Evolutionary conservation across 176 grass and related monocot species (phyloP), one percentile per base, ranked within the genome.

Genomic region (Aegilops tauschii): DNA sequence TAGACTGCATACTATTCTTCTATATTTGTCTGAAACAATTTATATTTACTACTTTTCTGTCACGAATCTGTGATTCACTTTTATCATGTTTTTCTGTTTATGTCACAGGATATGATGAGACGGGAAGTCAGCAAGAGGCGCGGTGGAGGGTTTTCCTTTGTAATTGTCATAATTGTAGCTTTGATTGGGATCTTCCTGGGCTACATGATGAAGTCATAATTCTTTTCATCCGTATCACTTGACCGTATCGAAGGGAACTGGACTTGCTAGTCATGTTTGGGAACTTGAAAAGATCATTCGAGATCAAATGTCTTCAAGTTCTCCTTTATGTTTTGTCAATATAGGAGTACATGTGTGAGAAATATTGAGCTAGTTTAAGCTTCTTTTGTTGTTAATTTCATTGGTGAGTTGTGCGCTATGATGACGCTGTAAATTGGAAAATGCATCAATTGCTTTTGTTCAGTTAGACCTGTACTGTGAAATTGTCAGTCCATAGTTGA

Each of bases 191-290:
- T 85, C 75, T 79, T 95, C 65, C 29, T 92, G 17, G 93, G 93
- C 56, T 95, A 92, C 85, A 45, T 92, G 59, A 79, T 92, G 88
- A 95, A 95, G 73, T 86, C 88, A 65, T 92, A 74, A 89, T 87
- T 80, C 72, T 84, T 84, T 70, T 54, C 72, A 28, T 37, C 67
- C 9, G 27, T 32, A 31, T 59, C 64, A 49, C 36, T 52, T 74
- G 65, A 80, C 54, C 23, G 86, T 64, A 63, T 72, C 1, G 64
- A 82, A 66, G 83, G 49, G 70, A 75, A 75, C 59, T 76, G 82
- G 39, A 78, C 68, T 36, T 89, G 73, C 73, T 40, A 78, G 21
- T 71, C 79, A 72, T 86, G 83, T 86, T 67, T 89, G 80, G 78
- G 77, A 82, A 62, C 69, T 90, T 28, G 32, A 78, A 85, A 80